Base-by-base conservation (phyloP, 164 flowering plant species). In the Kalanchoe fedtschenkoi region DNA sequence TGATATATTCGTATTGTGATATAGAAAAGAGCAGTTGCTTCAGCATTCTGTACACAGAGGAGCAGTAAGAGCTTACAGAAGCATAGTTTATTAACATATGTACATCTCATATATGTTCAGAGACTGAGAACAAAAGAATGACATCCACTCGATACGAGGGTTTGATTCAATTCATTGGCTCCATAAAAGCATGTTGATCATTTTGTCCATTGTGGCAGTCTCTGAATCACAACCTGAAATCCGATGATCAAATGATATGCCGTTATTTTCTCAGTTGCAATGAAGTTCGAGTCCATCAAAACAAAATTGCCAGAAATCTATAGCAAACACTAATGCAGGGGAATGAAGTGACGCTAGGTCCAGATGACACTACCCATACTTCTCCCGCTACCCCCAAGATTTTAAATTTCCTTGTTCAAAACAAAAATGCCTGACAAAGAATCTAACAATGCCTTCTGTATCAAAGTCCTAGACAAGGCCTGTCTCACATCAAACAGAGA, bases 171-270 rank as follows among this genome's bases (percentile, higher is more conserved):
- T 5, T 4, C 10, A 51, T 2, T 24, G 5, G 15, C 56, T 51
- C 17, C 32, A 24, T 51, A 24, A 4, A 0, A 51, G 2, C 22
- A 15, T 11, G 7, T 39, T 37, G 15, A 65, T 84, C 77, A 86
- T 74, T 88, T 85, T 83, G 86, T 91, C 97, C 93, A 82, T 70
- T 88, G 96, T 28, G 97, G 96, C 62, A 88, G 37, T 69, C 88
- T 74, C 68, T 91, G 91, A 60, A 91, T 88, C 53, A 86, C 87
- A 68, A 86, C 96, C 97, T 91, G 80, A 61, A 70, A 64, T 5
- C 33, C 15, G n/a, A 55, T 17, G 35, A 13, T 35, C 28, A 64
- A 35, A 38, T 32, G 61, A 37, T 19, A 35, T n/a, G 24, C 19
- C 3, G 2, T 4, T 34, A 17, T 32, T 21, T 33, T 24, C 26